Evolutionary conservation across 2,329 filamentous ascomycete species (phyloP).

Genomic region (Biscogniauxia sp.): DNA sequence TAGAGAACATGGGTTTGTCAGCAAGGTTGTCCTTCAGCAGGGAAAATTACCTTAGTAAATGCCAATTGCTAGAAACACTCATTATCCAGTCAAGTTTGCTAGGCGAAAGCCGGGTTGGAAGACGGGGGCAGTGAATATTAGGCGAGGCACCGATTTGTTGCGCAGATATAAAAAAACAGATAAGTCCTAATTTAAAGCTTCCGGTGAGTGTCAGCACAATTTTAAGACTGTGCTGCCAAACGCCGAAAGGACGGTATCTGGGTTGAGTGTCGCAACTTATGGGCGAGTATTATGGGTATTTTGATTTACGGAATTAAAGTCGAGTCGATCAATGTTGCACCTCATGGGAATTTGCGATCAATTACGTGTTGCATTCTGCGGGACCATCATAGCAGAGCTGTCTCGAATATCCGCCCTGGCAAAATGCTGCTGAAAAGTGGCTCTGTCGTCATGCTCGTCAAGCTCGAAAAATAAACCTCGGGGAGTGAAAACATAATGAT

Average conservation of each 20-base stretch:
- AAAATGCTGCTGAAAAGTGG: conserved; percentile 32
- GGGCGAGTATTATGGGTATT: conserved; percentile 25
- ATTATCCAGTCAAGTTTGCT: background rate
- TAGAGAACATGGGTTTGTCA: background rate
- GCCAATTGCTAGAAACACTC: background rate
- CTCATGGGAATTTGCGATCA: conserved; percentile 38
- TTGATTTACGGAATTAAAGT: conserved; percentile 33
- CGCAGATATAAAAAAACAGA: background rate
- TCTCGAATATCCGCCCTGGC: conserved; percentile 33
- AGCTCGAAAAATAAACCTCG: conserved; percentile 33
- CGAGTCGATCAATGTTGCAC: conserved; percentile 36
- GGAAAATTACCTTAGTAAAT: background rate
- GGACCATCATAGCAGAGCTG: conserved; percentile 34
- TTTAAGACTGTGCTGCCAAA: conserved; percentile 19
- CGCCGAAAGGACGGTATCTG: conserved; percentile 18
- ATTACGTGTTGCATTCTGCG: conserved; percentile 38
- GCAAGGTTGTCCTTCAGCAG: background rate
- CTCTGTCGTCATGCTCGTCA: conserved; percentile 37
- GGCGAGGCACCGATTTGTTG: background rate
- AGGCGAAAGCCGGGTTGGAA: background rate
- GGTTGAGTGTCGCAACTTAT: conserved; percentile 26
- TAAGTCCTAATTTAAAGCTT: background rate
- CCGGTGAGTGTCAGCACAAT: background rate
- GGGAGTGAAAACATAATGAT: conserved; percentile 35
- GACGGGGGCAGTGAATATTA: background rate